A percentile compares a stretch with the other conserved stretches of the same genome.
phyloP scores from a whole-genome alignment of 805 yeast species.

The Saccharomycopsis sp. region DNA sequence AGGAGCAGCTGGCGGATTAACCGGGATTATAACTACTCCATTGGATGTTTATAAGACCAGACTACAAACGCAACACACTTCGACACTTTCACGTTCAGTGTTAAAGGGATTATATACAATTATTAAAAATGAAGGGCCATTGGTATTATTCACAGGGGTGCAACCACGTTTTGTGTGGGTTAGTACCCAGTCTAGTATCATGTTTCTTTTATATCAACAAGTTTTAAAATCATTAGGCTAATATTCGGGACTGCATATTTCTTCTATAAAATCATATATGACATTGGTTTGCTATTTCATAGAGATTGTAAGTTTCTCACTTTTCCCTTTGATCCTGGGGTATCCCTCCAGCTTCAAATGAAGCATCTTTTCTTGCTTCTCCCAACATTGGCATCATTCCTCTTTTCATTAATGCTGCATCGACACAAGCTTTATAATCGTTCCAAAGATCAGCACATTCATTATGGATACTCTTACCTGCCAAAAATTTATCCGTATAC shows the following conservation, averaged over 20 bases:
- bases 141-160: conserved; percentile 71
- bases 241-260: neutral
- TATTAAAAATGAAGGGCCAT: conserved; percentile 51
- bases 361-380: conserved; percentile 85
- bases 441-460: conserved; percentile 91
- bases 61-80: conserved; percentile 70
- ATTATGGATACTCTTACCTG: no score
- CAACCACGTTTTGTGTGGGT: conserved; percentile 98
- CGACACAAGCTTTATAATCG: conserved; percentile 82
- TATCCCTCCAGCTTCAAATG: conserved; percentile 67
- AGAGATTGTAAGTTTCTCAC: no score
- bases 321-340: conserved; percentile 21
- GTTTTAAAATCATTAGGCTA: conserved; percentile 50
- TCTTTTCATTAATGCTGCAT: conserved; percentile 57
- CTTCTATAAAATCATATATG: no score
- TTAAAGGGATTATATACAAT: conserved; percentile 31
- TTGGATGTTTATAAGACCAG: conserved; percentile 76
- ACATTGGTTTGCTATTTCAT: no score
- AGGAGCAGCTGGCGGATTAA: conserved; percentile 81
- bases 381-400: conserved; percentile 80
- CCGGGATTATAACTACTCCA: conserved; percentile 78
- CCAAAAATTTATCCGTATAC: conserved; percentile 95
- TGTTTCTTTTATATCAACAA: conserved; percentile 82
- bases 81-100: conserved; percentile 3
- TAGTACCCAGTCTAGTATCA: conserved; percentile 85